A percentile compares a stretch with the other conserved stretches of the same genome.
Evolutionary conservation across 2,329 filamentous ascomycete species (phyloP).

Genomic region (Aspergillus terreus): DNA sequence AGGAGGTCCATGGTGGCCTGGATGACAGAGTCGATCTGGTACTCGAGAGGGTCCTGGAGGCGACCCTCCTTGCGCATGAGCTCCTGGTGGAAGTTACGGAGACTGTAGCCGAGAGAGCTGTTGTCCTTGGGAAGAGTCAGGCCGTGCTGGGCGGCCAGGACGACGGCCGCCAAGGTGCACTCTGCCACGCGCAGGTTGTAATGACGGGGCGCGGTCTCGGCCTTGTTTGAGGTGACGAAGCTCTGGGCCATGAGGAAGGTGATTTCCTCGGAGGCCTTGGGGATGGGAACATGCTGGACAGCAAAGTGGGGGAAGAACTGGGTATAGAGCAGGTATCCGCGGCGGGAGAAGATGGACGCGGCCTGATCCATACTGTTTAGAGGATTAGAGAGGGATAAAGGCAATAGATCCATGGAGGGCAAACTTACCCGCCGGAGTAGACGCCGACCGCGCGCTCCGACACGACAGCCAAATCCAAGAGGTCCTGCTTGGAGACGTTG

Average conservation of each 20-base stretch:
- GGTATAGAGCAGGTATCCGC: slow-evolving; percentile 83
- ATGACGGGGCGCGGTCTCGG: slow-evolving; percentile 85
- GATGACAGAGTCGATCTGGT: slow-evolving; percentile 72
- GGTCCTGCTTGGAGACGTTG: slow-evolving; percentile 80
- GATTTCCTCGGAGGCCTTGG: slow-evolving; percentile 73
- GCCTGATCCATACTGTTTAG: slow-evolving; percentile 83
- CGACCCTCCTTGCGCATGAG: slow-evolving; percentile 60
- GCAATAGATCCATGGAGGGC: too few species aligned
- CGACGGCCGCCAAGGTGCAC: slow-evolving; percentile 78
- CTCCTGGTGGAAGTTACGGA: slow-evolving; percentile 81
- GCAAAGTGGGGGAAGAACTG: slow-evolving; percentile 78
- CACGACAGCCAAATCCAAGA: slow-evolving; percentile 90
- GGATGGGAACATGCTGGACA: slow-evolving; percentile 76
- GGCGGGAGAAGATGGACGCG: slow-evolving; percentile 87
- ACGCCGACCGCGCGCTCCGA: slow-evolving; percentile 93
- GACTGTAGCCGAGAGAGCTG: slow-evolving; percentile 75
- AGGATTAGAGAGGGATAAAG: slow-evolving; percentile 3
- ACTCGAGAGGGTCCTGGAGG: slow-evolving; percentile 50
- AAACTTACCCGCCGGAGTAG: slow-evolving; percentile 80
- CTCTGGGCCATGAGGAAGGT: slow-evolving; percentile 93
- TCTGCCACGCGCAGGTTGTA: slow-evolving; percentile 98
- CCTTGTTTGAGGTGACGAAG: slow-evolving; percentile 91
- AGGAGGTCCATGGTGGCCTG: slow-evolving; percentile 68
- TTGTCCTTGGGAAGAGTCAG: slow-evolving; percentile 71
- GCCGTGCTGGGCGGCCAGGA: slow-evolving; percentile 58